Percentiles rank a stretch among this genome's conserved stretches.
These are phyloP conservation scores for Cercospora sesami DNA, from an alignment of 2,329 filamentous ascomycete species.

Conservation along the genomic window DNA sequence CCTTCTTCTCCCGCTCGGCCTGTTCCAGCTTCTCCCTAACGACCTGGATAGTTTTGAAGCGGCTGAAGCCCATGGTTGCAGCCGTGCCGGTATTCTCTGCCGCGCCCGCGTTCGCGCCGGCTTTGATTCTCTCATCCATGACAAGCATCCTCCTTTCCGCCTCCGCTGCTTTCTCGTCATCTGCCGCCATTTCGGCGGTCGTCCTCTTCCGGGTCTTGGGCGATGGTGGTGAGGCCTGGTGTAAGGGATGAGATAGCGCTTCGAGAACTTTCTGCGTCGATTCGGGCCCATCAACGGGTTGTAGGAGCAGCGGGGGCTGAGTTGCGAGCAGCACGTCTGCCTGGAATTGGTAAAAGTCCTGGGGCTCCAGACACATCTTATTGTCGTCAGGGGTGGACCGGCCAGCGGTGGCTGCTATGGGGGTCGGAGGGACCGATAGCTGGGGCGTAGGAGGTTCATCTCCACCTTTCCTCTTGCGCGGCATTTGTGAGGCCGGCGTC, in stretches of 20 bases:
- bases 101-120: conserved; percentile 56
- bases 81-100: conserved; percentile 69
- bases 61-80: conserved; percentile 78
- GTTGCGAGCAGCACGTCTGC: conserved; percentile 72
- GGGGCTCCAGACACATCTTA: conserved; percentile 73
- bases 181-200: conserved; percentile 88
- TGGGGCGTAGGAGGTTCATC: conserved; percentile 51
- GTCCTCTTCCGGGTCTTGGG: conserved; percentile 92
- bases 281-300: conserved; percentile 68
- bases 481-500: conserved; percentile 60
- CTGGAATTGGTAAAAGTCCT: conserved; percentile 73
- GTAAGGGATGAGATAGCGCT: conserved; percentile 71
- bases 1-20: conserved; percentile 58
- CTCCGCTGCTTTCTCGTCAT: conserved; percentile 86
- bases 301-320: conserved; percentile 71
- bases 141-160: conserved; percentile 91
- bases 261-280: conserved; percentile 73
- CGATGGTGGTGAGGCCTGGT: conserved; percentile 72
- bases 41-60: conserved; percentile 86
- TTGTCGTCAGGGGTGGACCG: conserved; percentile 37
- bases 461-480: conserved; percentile 42
- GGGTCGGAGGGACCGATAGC: conserved; percentile 52
- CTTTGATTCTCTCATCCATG: conserved; percentile 77
- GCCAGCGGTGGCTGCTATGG: conserved; percentile 51
- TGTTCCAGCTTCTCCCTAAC: conserved; percentile 62